Evolutionary conservation across 768 basidiomycete species (phyloP).

Genomic region (Pleurotus djamor): DNA sequence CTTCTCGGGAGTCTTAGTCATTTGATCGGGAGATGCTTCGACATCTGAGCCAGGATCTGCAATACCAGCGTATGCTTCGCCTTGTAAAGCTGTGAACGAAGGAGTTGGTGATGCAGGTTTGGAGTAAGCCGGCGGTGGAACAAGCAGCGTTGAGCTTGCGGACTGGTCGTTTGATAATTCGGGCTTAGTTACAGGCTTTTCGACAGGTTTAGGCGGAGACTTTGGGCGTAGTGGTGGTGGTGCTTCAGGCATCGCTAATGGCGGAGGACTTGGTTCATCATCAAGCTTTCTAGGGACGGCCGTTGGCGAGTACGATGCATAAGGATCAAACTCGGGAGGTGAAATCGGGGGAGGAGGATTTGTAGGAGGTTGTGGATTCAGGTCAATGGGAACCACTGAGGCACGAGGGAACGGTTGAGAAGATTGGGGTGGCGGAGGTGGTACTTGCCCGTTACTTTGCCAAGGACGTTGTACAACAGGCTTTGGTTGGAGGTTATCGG

Average conservation of each 20-base stretch:
- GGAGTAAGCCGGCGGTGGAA: no score
- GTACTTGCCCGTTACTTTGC: background rate
- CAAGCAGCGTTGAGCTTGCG: no score
- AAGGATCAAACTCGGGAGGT: constrained; percentile 1
- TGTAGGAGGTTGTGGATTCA: background rate
- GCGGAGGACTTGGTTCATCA: background rate
- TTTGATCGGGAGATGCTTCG: background rate
- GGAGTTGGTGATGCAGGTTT: no score
- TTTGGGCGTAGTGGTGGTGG: background rate
- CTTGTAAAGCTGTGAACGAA: background rate
- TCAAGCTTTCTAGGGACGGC: background rate
- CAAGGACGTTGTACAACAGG: background rate
- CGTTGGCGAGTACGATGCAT: constrained; percentile 5
- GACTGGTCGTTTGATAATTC: no score
- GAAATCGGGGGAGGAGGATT: background rate
- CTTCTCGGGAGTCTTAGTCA: no score
- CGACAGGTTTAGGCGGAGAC: no score
- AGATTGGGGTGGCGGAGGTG: background rate
- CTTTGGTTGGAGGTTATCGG: background rate
- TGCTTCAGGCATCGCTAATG: background rate
- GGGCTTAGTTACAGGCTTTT: no score
- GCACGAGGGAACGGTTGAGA: background rate
- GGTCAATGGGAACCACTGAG: background rate
- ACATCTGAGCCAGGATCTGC: background rate
- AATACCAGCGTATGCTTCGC: background rate